phyloP scores from a whole-genome alignment of 2,329 filamentous ascomycete species.

The Pseudocercospora cruenta region DNA sequence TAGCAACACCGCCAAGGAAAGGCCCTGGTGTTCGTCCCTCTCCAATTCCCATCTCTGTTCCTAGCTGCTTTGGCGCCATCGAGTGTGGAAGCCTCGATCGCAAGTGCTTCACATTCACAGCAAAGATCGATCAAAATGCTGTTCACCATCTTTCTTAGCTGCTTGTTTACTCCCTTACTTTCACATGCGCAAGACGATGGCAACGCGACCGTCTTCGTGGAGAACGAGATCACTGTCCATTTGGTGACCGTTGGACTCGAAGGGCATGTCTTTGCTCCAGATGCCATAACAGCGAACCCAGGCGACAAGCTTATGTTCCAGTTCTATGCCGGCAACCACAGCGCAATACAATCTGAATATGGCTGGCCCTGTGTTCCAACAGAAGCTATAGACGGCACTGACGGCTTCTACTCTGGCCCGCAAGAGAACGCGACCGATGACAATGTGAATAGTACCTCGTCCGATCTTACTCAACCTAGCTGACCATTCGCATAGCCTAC shows the following conservation, averaged over 20 bases:
- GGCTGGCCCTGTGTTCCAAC: conserved; percentile 44
- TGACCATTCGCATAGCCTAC: conserved; percentile 21
- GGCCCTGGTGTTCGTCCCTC: neutral
- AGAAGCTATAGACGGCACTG: conserved; percentile 23
- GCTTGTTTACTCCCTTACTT: neutral
- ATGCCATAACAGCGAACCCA: conserved; percentile 39
- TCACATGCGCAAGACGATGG: neutral
- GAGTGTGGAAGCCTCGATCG: too few relatives aligned
- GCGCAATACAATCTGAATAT: conserved; percentile 46
- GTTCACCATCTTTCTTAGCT: neutral
- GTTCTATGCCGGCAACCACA: conserved; percentile 48
- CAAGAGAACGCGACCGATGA: conserved; percentile 8
- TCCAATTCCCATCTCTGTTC: too few relatives aligned
- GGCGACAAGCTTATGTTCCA: conserved; percentile 47
- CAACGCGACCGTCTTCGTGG: conserved; percentile 1
- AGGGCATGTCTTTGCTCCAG: conserved; percentile 41
- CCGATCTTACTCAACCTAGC: neutral
- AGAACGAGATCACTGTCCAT: conserved; percentile 30
- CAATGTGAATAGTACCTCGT: neutral
- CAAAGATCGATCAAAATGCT: neutral
- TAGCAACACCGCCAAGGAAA: neutral
- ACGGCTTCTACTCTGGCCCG: conserved; percentile 28
- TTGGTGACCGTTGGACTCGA: conserved; percentile 42
- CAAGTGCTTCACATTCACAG: too few relatives aligned
- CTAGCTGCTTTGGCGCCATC: too few relatives aligned